Percentiles rank a stretch among this genome's conserved stretches.
These are phyloP conservation scores for Candida sakaeoensis DNA, from an alignment of 805 yeast genomes.

Conservation along the genomic window DNA sequence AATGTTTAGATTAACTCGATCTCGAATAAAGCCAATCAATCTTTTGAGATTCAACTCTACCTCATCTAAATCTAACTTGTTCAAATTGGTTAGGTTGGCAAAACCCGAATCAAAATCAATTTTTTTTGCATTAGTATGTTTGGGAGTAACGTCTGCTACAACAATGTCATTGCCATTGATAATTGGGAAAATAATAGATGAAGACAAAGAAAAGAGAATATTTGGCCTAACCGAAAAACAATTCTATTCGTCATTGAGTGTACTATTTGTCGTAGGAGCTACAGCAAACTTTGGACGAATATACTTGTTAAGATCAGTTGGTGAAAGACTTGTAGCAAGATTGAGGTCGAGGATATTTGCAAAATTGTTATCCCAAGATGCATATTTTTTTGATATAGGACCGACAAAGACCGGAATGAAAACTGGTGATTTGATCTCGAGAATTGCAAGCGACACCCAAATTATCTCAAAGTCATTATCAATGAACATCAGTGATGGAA, in stretches of 20 bases:
- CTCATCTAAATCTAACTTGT: conserved; percentile 14
- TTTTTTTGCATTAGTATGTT: conserved; percentile 55
- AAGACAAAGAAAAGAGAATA: conserved; percentile 4
- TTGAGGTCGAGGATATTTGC: conserved; percentile 73
- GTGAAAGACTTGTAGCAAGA: conserved; percentile 84
- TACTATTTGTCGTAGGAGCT: conserved; percentile 69
- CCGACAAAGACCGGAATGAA: conserved; percentile 46
- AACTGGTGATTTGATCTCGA: conserved; percentile 87
- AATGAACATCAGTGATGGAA: conserved; percentile 89
- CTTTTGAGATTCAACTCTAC: conserved; percentile 5
- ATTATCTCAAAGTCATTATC: conserved; percentile 83
- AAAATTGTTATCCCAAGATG: conserved; percentile 78
- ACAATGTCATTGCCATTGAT: conserved; percentile 78
- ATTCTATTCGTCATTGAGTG: conserved; percentile 61
- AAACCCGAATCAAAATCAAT: conserved; percentile 51
- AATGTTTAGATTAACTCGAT: conserved; percentile 3
- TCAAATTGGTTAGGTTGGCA: conserved; percentile 21
- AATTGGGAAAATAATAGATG: conserved; percentile 82
- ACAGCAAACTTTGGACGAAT: conserved; percentile 77
- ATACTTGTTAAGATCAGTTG: conserved; percentile 70
- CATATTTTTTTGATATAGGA: conserved; percentile 84
- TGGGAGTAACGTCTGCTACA: conserved; percentile 70
- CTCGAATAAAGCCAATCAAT: conserved; percentile 4
- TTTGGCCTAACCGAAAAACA: conserved; percentile 60
- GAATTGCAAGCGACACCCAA: conserved; percentile 85